These are phyloP conservation scores for Collybia nuda DNA, from an alignment of 768 basidiomycete genomes.

Conservation along the genomic window DNA sequence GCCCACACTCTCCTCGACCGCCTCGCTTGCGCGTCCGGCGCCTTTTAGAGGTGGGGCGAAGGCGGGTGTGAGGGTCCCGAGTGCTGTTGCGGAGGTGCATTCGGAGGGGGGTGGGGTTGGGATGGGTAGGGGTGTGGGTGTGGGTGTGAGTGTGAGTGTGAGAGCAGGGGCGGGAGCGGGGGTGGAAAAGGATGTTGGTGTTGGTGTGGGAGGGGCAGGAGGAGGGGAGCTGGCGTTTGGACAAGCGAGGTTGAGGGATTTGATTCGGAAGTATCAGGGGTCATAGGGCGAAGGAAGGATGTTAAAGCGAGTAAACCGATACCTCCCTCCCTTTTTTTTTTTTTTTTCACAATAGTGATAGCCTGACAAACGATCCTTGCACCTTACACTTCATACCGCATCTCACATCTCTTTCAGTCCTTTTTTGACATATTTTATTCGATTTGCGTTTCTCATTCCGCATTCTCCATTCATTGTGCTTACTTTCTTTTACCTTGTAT, in stretches of 20 bases:
- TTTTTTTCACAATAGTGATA: background rate
- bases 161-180: too few species aligned
- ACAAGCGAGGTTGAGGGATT: conserved; percentile 71
- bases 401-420: background rate
- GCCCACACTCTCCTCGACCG: conserved; percentile 74
- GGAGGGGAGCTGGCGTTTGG: conserved; percentile 66
- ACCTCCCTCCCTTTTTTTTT: conserved; percentile 1
- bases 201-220: conserved; percentile 3
- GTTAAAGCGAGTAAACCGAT: background rate
- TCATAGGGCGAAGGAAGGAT: conserved; percentile 6
- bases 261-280: conserved; percentile 82
- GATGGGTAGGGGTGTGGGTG: too few species aligned
- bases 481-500: too few species aligned
- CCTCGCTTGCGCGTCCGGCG: conserved; percentile 63
- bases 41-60: conserved; percentile 12
- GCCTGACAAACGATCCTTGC: background rate
- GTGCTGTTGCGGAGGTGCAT: conserved; percentile 30
- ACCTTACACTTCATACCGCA: too few species aligned
- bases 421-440: background rate
- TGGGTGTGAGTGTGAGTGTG: too few species aligned
- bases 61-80: conserved; percentile 27
- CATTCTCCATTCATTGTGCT: too few species aligned
- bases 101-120: conserved; percentile 9
- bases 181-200: too few species aligned
- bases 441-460: background rate